Percentiles rank a stretch among this genome's conserved stretches.
phyloP scores from a whole-genome alignment of 257 asterid genomes.

The Salvia splendens region DNA sequence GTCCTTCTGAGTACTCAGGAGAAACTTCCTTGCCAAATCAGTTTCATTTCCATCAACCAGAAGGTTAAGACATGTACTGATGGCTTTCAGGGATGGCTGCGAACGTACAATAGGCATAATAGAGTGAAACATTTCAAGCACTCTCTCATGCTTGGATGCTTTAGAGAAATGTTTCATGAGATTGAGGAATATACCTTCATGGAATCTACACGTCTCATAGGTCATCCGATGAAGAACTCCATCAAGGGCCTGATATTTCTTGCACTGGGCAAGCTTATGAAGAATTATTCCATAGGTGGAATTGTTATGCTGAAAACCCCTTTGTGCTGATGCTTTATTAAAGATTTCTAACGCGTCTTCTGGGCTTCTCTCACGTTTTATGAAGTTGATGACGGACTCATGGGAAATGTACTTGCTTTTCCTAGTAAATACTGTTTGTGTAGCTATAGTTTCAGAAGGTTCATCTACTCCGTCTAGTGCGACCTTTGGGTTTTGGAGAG shows the following conservation, averaged over 20 bases:
- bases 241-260: constrained; percentile 58
- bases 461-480: constrained; percentile 35
- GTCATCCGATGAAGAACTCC: constrained; percentile 78
- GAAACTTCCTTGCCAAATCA: constrained; percentile 67
- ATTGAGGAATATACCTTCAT: constrained; percentile 78
- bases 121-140: constrained; percentile 68
- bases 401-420: constrained; percentile 62
- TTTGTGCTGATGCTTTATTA: constrained; percentile 62
- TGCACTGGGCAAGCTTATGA: constrained; percentile 70
- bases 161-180: constrained; percentile 90
- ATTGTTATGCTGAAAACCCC: constrained; percentile 76
- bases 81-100: constrained; percentile 81
- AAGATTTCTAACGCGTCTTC: constrained; percentile 64
- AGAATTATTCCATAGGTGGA: constrained; percentile 76
- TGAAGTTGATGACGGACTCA: constrained; percentile 51
- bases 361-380: constrained; percentile 64
- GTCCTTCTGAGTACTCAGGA: constrained; percentile 54
- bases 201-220: constrained; percentile 84
- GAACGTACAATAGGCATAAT: constrained; percentile 62
- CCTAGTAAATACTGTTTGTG: constrained; percentile 33
- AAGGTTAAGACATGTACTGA: constrained; percentile 89
- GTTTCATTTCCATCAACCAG: constrained; percentile 68
- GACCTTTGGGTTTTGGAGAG: constrained; percentile 37
- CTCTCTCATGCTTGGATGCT: constrained; percentile 63
- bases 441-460: constrained; percentile 35